Evolutionary conservation across 257 asterid species (phyloP).

Genomic region (Solanum chaucha): DNA sequence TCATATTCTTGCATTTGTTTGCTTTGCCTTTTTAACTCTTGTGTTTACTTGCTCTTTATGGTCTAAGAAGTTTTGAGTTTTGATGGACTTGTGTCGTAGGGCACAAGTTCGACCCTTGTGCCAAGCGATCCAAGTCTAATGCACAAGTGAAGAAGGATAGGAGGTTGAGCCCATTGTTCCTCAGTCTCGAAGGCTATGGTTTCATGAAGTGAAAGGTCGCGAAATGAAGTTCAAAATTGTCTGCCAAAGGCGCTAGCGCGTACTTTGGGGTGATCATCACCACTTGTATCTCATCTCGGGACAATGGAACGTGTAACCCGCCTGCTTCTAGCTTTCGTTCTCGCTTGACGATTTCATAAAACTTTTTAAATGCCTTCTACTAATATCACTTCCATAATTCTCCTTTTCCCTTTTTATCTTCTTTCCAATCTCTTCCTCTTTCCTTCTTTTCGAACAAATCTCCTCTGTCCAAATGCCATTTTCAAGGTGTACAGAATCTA

Average conservation of each 20-base stretch:
- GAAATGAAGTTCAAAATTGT: background rate
- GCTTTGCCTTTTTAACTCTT: background rate
- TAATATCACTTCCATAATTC: background rate
- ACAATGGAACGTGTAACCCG: background rate
- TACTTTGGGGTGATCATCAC: background rate
- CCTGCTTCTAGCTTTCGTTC: background rate
- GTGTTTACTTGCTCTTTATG: background rate
- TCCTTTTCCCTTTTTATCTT: background rate
- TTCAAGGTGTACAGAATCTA: background rate
- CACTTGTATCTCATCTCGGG: too few relatives aligned
- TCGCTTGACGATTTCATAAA: rapidly evolving
- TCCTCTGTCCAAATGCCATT: background rate
- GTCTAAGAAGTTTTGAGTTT: background rate
- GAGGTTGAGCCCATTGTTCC: background rate
- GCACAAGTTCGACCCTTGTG: background rate
- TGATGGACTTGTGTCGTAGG: background rate
- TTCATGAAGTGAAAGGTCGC: background rate
- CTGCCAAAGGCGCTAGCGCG: background rate
- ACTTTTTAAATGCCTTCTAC: background rate
- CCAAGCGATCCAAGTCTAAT: background rate
- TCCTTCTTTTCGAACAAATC: background rate
- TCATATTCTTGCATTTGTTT: background rate
- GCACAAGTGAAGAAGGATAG: background rate
- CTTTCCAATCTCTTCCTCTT: background rate
- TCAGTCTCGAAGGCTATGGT: background rate